Evolutionary conservation across 208 protist species (phyloP), one percentile per base, ranked within the genome.

Genomic region (Angomonas deanei): DNA sequence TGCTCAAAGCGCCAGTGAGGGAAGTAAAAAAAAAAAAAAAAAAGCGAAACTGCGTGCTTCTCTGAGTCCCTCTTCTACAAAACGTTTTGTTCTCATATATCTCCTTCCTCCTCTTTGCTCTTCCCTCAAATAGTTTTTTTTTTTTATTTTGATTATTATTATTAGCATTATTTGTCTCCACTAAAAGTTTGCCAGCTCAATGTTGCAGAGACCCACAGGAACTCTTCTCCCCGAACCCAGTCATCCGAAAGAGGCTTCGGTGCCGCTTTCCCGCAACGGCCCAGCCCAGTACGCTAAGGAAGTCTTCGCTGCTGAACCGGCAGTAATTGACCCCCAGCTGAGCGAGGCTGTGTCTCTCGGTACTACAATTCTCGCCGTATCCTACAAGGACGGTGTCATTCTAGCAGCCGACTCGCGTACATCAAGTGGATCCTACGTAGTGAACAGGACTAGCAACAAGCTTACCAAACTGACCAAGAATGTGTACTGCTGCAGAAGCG

Each of bases 351-450:
- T 95, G 32, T 93, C 88, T 5, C 80, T 95, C 28, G 88, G 97
- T 52, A 99, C 98, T 23, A 97, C 98, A 3, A 99, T 99, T 88
- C 97, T 99, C 72, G 98, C 98, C 1, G 93, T 98, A 27, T 87
- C 93, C 36, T 99, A 91, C 74, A 82, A 98, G 27, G 98, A 83
- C 34, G 98, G 98, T 55, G 98, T 99, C 2, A 78, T 99, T 28
- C 74, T 99, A 32, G 98, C 96, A 17, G 97, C 97, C 6, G 98
- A 99, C 75, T 98, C 96, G 15, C 92, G 98, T 50, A 99, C 98
- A 3, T 98, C 97, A 5, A 96, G 92, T 23, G 97, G 97, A 33
- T 75, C 91, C 4, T 99, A 99, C 76, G 93, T 99, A 23, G 97
- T 97, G 19, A 99, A 99, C 72, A 78, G 97, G 55, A 88, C 94